Base-by-base conservation (phyloP, 768 basidiomycete species). In the Trametes cinnabarina region DNA sequence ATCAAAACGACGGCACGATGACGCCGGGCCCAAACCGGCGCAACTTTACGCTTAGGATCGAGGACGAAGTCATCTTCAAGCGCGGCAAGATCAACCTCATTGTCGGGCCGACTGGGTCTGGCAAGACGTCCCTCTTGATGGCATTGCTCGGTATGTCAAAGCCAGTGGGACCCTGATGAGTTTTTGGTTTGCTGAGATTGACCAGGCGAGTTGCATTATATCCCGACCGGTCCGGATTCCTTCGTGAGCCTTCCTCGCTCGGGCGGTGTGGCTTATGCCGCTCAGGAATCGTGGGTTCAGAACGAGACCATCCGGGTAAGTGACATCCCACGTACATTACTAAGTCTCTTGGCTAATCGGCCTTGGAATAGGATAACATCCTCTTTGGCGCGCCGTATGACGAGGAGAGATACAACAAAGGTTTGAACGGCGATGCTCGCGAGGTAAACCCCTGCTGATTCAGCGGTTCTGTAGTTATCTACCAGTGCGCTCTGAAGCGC, bases 241-340 rank as follows among this genome's bases (percentile, higher is more conserved):
- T 87, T 82, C 78, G 90, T 80, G 68, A 84, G 82, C 61, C 79
- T 94, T 7, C 92, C 92, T 26, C 77, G 90, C 2, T 73, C 73
- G 1, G 78, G 77, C 1, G 90, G 91, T 3, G 79, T 95, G 30
- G 85, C 90, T 2, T 92, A 90, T 67, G 87, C 87, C 6, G 86
- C 87, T 3, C 92, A 95, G 68, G 90, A 92, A 67, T 84, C 88
- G 4, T 95, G 90, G 90, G 85, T 92, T 2, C 82, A 86, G 69
- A 92, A 91, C 62, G 88, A 87, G 57, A 90, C 88, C 0, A 88
- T 91, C 51, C 77, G 73, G 66, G 86, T 84, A 47, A 44, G 73
- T 53, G 11, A 12, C 30, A 32, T 7, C 12, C 23, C 19, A 11
- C 12, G 4, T 6, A 3, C 10, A 3, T 43, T 4, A n/a, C 10